Conservation (phyloP, 2,329 filamentous ascomycete genomes). For the Venturia nashicola region DNA sequence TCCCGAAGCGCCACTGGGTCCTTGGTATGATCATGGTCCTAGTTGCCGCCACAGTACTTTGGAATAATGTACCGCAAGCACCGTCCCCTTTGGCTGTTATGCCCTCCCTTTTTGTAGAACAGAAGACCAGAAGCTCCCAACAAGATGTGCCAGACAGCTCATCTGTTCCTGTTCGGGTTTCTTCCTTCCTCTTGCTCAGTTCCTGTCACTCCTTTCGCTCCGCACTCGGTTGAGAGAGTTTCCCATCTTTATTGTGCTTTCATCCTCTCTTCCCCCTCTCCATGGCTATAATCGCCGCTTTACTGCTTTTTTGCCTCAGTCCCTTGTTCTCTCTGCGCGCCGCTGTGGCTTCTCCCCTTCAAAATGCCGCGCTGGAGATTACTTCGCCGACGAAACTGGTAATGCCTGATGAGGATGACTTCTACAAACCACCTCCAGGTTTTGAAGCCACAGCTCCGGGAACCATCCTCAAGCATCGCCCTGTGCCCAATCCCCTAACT, state of each 20-base stretch:
- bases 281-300: background rate
- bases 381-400: background rate
- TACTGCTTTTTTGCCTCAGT: background rate
- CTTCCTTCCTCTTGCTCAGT: background rate
- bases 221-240: background rate
- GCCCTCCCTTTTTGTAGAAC: no score
- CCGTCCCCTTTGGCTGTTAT: no score
- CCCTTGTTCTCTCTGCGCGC: background rate
- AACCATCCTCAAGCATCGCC: background rate
- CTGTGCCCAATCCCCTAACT: background rate
- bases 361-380: background rate
- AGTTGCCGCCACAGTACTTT: no score
- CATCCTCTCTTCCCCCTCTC: background rate
- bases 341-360: background rate
- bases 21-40: no score
- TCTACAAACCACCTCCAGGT: conserved; percentile 5
- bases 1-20: no score
- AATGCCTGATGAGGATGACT: background rate
- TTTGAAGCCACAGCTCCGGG: background rate
- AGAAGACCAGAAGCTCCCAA: no score
- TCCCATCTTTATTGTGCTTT: background rate
- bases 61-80: no score
- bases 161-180: background rate
- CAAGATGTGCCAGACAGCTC: no score
- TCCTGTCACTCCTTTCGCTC: background rate